phyloP scores from a whole-genome alignment of 805 yeast species.

The Cyberlindnera mycetangii region DNA sequence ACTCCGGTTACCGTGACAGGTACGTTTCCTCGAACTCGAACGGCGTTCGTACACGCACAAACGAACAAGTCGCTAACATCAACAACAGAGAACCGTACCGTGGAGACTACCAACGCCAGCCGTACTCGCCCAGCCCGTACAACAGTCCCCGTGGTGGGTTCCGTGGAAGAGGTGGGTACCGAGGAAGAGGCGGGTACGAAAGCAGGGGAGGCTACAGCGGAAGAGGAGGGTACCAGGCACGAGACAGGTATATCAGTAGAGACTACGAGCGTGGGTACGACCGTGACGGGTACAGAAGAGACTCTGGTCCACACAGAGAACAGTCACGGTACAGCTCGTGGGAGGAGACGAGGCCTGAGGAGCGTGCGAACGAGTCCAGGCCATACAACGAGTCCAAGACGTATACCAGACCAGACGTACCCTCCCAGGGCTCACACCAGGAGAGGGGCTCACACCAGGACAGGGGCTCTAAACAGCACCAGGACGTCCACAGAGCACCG shows the following conservation, averaged over 20 bases:
- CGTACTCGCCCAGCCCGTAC: slow-evolving; percentile 11
- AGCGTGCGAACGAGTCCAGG: background rate
- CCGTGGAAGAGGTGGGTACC: slow-evolving; percentile 5
- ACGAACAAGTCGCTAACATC: slow-evolving; percentile 5
- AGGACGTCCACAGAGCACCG: slow-evolving; percentile 1
- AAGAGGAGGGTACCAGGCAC: slow-evolving; percentile 1
- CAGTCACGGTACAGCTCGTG: background rate
- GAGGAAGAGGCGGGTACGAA: slow-evolving; percentile 5
- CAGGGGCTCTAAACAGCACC: slow-evolving; percentile 6
- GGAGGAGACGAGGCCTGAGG: background rate
- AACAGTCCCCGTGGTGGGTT: slow-evolving; percentile 7
- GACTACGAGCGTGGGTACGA: slow-evolving; percentile 8
- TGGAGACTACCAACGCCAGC: slow-evolving; percentile 14
- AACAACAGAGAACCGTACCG: slow-evolving; percentile 5
- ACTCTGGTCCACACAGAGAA: slow-evolving; percentile 2
- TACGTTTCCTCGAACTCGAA: background rate
- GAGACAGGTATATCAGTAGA: slow-evolving; percentile 4
- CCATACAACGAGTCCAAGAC: too few species aligned
- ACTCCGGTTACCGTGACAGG: slow-evolving; percentile 3
- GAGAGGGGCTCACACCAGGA: too few species aligned
- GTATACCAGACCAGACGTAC: too few species aligned
- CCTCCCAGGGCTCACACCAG: too few species aligned
- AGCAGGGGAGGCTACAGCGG: slow-evolving; percentile 1
- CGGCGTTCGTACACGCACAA: background rate
- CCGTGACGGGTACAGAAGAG: slow-evolving; percentile 7